A percentile compares a stretch with the other conserved stretches of the same genome.
Evolutionary conservation across 2,329 filamentous ascomycete species (phyloP).

Genomic region (Biscogniauxia marginata): DNA sequence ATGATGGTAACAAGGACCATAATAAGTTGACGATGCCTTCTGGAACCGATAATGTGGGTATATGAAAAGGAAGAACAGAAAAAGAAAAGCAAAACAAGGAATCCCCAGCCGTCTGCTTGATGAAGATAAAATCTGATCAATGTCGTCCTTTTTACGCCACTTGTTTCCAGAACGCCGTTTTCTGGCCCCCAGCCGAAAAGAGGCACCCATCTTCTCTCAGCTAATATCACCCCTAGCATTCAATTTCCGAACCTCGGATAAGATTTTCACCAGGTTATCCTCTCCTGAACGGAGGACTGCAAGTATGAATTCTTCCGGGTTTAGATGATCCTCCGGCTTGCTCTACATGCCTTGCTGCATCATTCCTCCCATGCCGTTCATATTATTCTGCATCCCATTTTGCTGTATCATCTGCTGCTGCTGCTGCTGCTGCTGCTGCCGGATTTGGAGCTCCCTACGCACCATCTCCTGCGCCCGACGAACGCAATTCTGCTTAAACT

Average conservation of each 20-base stretch:
- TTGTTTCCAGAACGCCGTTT: neutral
- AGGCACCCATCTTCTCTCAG: neutral
- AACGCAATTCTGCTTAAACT: constrained; percentile 44
- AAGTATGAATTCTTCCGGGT: neutral
- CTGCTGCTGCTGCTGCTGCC: constrained; percentile 39
- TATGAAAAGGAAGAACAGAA: constrained; percentile 11
- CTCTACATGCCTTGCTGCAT: constrained; percentile 36
- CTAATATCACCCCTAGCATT: neutral
- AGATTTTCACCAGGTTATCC: neutral
- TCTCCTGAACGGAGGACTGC: neutral
- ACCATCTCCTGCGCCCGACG: constrained; percentile 35
- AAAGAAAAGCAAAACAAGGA: neutral
- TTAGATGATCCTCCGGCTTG: neutral
- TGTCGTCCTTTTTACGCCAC: neutral
- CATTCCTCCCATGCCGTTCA: constrained; percentile 40
- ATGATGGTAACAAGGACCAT: neutral
- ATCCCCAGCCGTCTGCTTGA: neutral
- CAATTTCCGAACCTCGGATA: neutral
- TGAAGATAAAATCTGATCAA: neutral
- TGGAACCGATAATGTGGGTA: constrained; percentile 13
- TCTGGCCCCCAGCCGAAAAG: neutral
- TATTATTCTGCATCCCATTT: constrained; percentile 46
- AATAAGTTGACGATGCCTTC: constrained; percentile 6
- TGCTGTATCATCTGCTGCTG: constrained; percentile 40
- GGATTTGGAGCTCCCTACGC: constrained; percentile 20